Percentiles rank a stretch among this genome's conserved stretches.
Conservation (phyloP, 2,329 filamentous ascomycete species). For the Cordyceps javanica region DNA sequence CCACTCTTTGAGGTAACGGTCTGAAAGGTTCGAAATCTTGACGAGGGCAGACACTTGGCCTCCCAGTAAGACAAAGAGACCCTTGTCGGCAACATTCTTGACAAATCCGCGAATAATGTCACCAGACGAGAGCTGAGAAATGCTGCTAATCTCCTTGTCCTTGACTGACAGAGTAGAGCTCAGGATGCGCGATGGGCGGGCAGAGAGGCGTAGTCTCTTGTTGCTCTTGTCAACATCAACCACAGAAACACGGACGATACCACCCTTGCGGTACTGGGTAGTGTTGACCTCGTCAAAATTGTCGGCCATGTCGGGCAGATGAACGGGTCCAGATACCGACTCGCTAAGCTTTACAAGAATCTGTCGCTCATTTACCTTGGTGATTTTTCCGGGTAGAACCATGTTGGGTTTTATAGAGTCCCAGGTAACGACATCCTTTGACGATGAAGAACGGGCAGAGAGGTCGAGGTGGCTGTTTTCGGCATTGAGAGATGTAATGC, state of each 20-base stretch:
- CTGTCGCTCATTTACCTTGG: constrained; percentile 77
- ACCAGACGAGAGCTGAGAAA: constrained; percentile 66
- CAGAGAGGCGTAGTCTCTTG: constrained; percentile 76
- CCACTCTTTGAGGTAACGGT: constrained; percentile 92
- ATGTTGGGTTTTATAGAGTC: constrained; percentile 69
- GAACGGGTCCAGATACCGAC: constrained; percentile 68
- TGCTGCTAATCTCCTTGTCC: constrained; percentile 70
- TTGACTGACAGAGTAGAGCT: constrained; percentile 76
- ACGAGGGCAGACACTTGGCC: constrained; percentile 77
- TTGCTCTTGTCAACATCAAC: constrained; percentile 74
- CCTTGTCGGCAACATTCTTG: constrained; percentile 82
- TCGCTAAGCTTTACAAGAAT: constrained; percentile 83
- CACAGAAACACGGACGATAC: constrained; percentile 81
- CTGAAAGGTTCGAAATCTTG: constrained; percentile 81
- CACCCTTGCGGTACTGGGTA: constrained; percentile 70
- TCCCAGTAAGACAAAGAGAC: constrained; percentile 79
- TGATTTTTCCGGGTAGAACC: constrained; percentile 76
- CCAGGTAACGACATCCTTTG: constrained; percentile 50
- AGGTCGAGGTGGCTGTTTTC: constrained; percentile 74
- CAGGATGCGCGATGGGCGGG: constrained; percentile 79
- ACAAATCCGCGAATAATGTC: constrained; percentile 87
- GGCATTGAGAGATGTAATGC: constrained; percentile 67
- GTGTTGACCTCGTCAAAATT: constrained; percentile 79
- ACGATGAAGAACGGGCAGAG: constrained; percentile 61
- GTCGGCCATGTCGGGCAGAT: constrained; percentile 77